Base-by-base conservation (phyloP, 176 grass and related monocot species). In the Melocanna baccifera region DNA sequence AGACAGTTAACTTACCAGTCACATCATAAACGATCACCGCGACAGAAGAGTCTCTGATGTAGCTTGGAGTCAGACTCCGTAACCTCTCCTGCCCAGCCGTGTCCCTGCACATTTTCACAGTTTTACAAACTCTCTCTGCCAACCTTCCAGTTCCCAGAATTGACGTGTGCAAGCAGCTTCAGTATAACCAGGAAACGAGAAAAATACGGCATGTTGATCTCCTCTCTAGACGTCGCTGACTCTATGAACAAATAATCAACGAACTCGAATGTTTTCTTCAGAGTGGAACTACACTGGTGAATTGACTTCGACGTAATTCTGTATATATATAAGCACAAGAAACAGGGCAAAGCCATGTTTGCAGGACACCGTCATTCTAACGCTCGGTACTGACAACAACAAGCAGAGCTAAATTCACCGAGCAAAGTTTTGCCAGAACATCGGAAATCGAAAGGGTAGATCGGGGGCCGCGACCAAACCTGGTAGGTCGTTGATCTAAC, bases 11-110 rank as follows among this genome's bases (percentile, higher is more conserved):
- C 84, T 86, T 78, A 89, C 94, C 72, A 14, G 91, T 86, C 52
- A 97, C 77, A 13, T 97, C 94, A 40, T 97, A 97, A 77, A 97
- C 94, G 29, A 97, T 88, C 70, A 97, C 88, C 23, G 87, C 91
- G 14, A 94, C 94, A 12, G 94, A 94, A 80, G 91, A 97, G 63
- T 97, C 94, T 68, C 94, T 89, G 64, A 94, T 93, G 69, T 97
- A 97, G 57, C 91, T 94, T 19, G 94, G 94, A 76, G 94, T 97
- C 67, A 93, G 82, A 69, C 91, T 90, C 69, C 91, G 83, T 78
- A 97, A 94, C 74, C 94, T 91, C 55, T 97, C 94, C 87, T 97
- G 91, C 25, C 94, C 91, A 62, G 94, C 91, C 48, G 91, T 93
- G 77, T 93, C 94, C 94, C 89, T 97, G 83, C 42, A 81, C 58